These are phyloP conservation scores for Mycena chlorophos DNA, from an alignment of 768 basidiomycete species.

Conservation along the genomic window DNA sequence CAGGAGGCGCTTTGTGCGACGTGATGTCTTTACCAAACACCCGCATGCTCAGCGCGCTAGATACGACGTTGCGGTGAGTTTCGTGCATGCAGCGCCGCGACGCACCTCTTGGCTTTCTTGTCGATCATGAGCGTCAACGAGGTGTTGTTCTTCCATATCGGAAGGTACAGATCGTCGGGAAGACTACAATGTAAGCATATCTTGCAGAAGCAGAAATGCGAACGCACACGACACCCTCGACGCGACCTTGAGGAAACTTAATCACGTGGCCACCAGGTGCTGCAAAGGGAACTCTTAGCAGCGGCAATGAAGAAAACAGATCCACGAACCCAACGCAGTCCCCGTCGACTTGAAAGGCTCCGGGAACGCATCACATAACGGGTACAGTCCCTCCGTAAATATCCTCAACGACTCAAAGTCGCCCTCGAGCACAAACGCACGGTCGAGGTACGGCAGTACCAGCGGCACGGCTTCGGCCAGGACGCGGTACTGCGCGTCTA, in stretches of 20 bases:
- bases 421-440: conserved; percentile 57
- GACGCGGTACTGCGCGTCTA: conserved; percentile 68
- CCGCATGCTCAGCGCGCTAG: conserved; percentile 82
- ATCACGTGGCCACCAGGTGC: conserved; percentile 74
- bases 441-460: conserved; percentile 79
- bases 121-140: conserved; percentile 92
- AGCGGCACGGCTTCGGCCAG: conserved; percentile 84
- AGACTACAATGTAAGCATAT: conserved; percentile 43
- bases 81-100: background rate
- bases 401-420: conserved; percentile 58
- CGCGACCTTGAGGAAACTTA: conserved; percentile 57
- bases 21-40: conserved; percentile 83
- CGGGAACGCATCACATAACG: conserved; percentile 62
- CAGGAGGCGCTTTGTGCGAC: conserved; percentile 19
- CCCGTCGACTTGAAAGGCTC: conserved; percentile 59
- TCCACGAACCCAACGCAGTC: conserved; percentile 51
- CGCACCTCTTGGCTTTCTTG: conserved; percentile 92
- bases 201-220: conserved; percentile 27
- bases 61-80: conserved; percentile 6
- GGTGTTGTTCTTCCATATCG: conserved; percentile 91
- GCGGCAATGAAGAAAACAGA: conserved; percentile 4
- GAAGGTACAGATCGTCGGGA: conserved; percentile 81
- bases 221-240: conserved; percentile 57
- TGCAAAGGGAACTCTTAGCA: conserved; percentile 28
- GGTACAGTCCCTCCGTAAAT: conserved; percentile 81